Conservation (phyloP, 2,329 filamentous ascomycete genomes). For the Penicillium sp. region DNA sequence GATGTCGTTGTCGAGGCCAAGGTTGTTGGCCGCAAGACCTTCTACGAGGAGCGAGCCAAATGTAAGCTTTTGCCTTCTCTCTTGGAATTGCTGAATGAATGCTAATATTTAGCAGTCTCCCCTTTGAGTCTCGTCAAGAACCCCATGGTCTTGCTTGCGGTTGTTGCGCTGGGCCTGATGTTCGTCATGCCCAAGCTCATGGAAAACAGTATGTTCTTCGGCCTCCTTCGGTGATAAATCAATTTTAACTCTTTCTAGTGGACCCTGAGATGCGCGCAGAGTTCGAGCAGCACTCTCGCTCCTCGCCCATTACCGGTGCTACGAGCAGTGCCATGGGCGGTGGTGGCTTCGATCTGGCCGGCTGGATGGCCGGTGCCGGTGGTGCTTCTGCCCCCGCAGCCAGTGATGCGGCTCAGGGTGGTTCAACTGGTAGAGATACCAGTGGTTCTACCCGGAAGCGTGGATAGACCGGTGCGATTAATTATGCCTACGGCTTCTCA, state of each 20-base stretch:
- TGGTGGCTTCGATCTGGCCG: constrained; percentile 64
- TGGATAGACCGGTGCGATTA: constrained; percentile 27
- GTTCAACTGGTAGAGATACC: constrained; percentile 31
- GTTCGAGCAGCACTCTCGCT: constrained; percentile 86
- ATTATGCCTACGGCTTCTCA: background rate
- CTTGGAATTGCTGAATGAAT: background rate
- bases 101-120: constrained; percentile 59
- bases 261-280: constrained; percentile 94
- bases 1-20: constrained; percentile 62
- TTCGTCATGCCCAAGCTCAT: constrained; percentile 93
- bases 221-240: background rate
- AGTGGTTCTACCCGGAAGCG: constrained; percentile 28
- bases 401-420: constrained; percentile 19
- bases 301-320: constrained; percentile 65
- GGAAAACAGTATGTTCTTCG: constrained; percentile 79
- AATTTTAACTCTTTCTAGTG: constrained; percentile 60
- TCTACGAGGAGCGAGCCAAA: constrained; percentile 72
- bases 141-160: constrained; percentile 92
- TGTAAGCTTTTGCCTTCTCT: constrained; percentile 59
- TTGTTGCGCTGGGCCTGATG: constrained; percentile 80
- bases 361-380: constrained; percentile 66
- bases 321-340: constrained; percentile 63
- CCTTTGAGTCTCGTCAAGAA: constrained; percentile 84
- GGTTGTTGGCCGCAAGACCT: constrained; percentile 66
- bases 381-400: constrained; percentile 28